Conservation (phyloP, 2,329 filamentous ascomycete species). For the Ceratocystis eucalypticola region DNA sequence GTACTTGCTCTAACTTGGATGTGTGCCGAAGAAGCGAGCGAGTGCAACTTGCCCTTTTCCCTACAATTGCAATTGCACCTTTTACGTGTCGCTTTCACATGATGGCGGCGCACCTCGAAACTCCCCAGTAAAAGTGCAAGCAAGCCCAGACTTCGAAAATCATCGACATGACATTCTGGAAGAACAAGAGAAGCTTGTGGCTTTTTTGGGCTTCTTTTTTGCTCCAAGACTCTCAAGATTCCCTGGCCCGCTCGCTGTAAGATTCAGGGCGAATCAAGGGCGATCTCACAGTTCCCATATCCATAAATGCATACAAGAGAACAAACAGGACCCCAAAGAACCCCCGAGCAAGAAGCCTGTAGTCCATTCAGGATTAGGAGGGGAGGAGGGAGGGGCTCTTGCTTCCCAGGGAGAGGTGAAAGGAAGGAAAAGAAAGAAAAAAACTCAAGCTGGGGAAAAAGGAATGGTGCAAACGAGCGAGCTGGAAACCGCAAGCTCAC, state of each 20-base stretch:
- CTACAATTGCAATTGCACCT: not conserved
- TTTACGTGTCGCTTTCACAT: not conserved
- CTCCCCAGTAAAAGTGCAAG: not conserved
- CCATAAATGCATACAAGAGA: not conserved
- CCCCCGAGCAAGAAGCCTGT: not conserved
- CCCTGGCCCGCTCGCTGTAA: not conserved
- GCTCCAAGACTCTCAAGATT: not conserved
- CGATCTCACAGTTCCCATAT: not conserved
- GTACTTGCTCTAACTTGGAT: not conserved
- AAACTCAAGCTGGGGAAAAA: not conserved
- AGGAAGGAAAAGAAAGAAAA: not conserved
- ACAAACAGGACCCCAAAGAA: not conserved
- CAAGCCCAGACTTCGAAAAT: not conserved
- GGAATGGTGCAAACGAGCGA: not conserved
- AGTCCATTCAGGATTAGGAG: not conserved
- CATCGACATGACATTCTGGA: not conserved
- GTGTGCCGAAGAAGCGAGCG: not conserved
- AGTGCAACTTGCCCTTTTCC: not conserved
- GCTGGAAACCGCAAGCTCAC: not conserved
- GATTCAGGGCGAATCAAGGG: not conserved
- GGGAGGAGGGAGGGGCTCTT: not conserved
- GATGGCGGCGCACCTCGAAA: not conserved
- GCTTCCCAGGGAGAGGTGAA: not conserved
- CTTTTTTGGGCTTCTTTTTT: not conserved
- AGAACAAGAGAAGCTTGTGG: not conserved